Evolutionary conservation across 306 rosid genomes (phyloP).

Genomic region (Astragalus glycyphyllos): DNA sequence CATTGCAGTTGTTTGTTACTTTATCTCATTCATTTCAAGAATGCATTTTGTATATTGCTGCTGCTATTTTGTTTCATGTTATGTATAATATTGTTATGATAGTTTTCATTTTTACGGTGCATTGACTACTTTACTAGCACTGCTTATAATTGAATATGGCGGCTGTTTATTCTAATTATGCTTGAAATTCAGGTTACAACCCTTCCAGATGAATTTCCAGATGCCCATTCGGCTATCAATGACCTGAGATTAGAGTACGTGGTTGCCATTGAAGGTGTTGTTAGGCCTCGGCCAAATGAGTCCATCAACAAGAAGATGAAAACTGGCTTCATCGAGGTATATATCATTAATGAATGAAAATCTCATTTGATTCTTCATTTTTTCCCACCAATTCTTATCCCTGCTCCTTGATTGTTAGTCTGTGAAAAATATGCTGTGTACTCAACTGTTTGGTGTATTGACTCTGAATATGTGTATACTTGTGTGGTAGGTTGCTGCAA

Average conservation of each 20-base stretch:
- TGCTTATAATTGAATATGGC: background rate
- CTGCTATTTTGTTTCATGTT: constrained; percentile 15
- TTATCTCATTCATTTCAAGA: constrained; percentile 1
- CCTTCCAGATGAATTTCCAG: constrained; percentile 86
- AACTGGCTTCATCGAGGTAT: constrained; percentile 87
- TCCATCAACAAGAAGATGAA: constrained; percentile 83
- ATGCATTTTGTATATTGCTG: background rate
- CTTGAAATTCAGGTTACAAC: constrained; percentile 71
- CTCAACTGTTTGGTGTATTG: constrained; percentile 11
- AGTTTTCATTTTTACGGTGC: background rate
- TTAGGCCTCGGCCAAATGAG: constrained; percentile 77
- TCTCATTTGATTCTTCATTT: constrained; percentile 1
- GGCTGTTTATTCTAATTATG: constrained; percentile 38
- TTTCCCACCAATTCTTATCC: constrained; percentile 16
- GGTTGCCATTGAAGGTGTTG: constrained; percentile 84
- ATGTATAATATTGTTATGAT: background rate
- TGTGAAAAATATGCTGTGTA: background rate
- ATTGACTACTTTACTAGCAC: constrained; percentile 9
- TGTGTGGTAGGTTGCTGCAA: constrained; percentile 75
- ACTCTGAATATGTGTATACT: constrained; percentile 20
- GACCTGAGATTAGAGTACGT: constrained; percentile 85
- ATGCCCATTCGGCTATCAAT: constrained; percentile 72
- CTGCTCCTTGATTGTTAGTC: constrained; percentile 27
- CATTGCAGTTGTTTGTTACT: background rate
- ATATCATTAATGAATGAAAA: background rate